Base-by-base conservation (phyloP, 2,329 filamentous ascomycete genomes). In the Venturia asperata region DNA sequence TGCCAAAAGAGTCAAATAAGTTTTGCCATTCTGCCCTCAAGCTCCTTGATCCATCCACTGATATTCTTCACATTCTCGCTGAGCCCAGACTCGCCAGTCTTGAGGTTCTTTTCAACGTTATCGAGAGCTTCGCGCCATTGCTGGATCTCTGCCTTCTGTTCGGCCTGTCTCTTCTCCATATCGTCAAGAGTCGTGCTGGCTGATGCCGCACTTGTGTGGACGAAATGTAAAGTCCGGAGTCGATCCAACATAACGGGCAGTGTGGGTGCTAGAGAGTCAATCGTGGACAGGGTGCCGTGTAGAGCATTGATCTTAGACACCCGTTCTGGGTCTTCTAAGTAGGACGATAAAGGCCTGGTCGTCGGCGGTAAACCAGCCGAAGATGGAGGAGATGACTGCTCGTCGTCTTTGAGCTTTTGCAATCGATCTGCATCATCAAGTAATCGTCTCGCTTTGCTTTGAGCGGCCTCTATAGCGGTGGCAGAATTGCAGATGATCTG, bases 221-320 rank as follows among this genome's bases (percentile, higher is more conserved):
- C 88, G 17, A 87, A 86, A 66, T 90, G 84, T 65, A 99, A 80
- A 10, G 91, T 95, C 66, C 92, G 84, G 62, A 99, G 79, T 34
- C 94, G 85, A 71, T 97, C 92, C 13, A 99, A 81, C 11, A 97
- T 81, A 5, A 91, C 85, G 1, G 94, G 93, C 4, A 99, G 82
- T 21, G 96, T 82, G 0, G 94, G 94, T 6, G 91, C 84, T 9
- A 99, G 81, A 65, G 83, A 89, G 76, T 96, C 92, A 66, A 99
- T 94, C 0, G 91, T 94, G 1, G 92, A 88, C 19, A 99, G 80
- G 3, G 91, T 90, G 1, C 90, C 89, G 76, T 97, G 97, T 5
- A 99, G 83, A 1, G 92, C 90, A 69, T 96, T 94, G 74, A 99
- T 89, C 74, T 96, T 96, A 64, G 90, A 64, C 5, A 30, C 39